phyloP scores from a whole-genome alignment of 805 yeast genomes.

The Kuraishia piskuri region DNA sequence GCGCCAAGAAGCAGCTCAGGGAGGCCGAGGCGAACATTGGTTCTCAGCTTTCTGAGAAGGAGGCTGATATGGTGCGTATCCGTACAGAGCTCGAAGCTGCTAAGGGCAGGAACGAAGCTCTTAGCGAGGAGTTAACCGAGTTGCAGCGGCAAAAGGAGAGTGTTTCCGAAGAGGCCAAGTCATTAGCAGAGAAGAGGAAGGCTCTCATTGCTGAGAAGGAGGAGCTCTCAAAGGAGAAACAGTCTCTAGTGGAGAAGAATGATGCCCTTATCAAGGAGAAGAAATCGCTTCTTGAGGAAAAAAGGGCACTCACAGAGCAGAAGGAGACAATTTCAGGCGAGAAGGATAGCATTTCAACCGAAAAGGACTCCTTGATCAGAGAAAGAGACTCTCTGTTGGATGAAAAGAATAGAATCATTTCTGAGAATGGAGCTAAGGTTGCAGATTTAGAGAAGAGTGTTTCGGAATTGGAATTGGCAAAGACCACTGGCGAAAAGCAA shows the following conservation, averaged over 20 bases:
- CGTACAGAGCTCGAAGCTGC: conserved; percentile 7
- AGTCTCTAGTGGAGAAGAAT: not conserved
- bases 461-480: not conserved
- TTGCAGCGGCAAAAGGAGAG: not conserved
- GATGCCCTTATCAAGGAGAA: not conserved
- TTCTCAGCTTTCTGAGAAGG: conserved; percentile 19
- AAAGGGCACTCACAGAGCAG: conserved; percentile 3
- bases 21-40: not conserved
- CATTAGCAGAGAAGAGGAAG: not conserved
- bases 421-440: conserved; percentile 3
- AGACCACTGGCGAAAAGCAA: not conserved
- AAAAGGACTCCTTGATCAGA: not conserved
- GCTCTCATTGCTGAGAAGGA: not conserved
- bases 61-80: conserved; percentile 15
- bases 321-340: not conserved
- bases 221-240: not conserved
- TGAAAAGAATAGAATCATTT: not conserved
- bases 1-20: not conserved
- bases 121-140: not conserved
- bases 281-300: conserved; percentile 7
- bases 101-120: conserved; percentile 5
- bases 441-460: not conserved
- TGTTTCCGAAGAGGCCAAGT: not conserved
- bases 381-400: conserved; percentile 1
- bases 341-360: not conserved